These are phyloP conservation scores for Ulmus americana DNA, from an alignment of 331 rosid species.

Conservation along the genomic window DNA sequence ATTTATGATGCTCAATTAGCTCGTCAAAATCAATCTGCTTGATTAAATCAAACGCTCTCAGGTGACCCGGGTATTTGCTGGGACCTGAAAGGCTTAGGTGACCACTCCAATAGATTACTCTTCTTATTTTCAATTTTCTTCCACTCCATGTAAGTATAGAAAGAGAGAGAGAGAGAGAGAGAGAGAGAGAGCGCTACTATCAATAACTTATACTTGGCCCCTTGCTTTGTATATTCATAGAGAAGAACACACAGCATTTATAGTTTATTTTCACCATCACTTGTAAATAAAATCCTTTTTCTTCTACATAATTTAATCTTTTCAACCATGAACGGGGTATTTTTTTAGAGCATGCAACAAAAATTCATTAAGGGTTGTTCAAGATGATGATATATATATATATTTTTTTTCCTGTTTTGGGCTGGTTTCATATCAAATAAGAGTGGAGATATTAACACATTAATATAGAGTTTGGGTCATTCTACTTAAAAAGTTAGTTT, in stretches of 20 bases:
- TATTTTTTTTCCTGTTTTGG: too few species aligned
- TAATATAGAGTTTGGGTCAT: too few species aligned
- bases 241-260: conserved; percentile 8
- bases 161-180: conserved; percentile 8
- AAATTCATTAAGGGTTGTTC: neutral
- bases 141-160: neutral
- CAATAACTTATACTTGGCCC: conserved; percentile 12
- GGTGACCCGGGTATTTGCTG: neutral
- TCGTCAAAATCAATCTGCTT: conserved; percentile 4
- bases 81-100: conserved; percentile 17
- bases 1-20: conserved; percentile 1
- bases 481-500: too few species aligned
- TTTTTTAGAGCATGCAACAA: neutral
- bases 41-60: conserved; percentile 1
- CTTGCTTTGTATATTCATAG: conserved; percentile 21
- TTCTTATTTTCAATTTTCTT: neutral
- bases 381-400: too few species aligned
- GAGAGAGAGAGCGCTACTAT: conserved; percentile 15
- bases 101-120: conserved; percentile 3
- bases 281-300: conserved; percentile 23
- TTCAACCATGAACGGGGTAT: neutral
- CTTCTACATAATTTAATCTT: neutral
- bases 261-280: conserved; percentile 12
- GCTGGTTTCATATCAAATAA: too few species aligned
- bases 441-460: too few species aligned